These are phyloP conservation scores for Drechslera avenae DNA, from an alignment of 2,329 filamentous ascomycete genomes.

Conservation along the genomic window DNA sequence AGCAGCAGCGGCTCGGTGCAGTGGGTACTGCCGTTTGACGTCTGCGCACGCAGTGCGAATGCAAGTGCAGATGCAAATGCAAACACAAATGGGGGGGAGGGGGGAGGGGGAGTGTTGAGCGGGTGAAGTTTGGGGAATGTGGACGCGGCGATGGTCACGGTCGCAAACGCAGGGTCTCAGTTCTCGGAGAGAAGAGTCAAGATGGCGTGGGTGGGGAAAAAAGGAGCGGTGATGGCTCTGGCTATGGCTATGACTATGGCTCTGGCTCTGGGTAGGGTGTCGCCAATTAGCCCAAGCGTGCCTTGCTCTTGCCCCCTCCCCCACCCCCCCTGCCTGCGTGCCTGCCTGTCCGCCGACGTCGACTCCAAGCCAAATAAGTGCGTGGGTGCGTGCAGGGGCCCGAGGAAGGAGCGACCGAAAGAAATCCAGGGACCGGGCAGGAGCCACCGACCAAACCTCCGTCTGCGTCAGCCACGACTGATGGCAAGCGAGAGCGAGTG, in stretches of 20 bases:
- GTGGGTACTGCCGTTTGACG: constrained; percentile 12
- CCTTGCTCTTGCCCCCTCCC: too few species aligned
- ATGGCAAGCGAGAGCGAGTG: too few species aligned
- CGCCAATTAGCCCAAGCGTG: constrained; percentile 9
- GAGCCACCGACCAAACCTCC: neutral
- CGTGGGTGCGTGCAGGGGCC: constrained; percentile 10
- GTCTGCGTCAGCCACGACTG: constrained; percentile 2
- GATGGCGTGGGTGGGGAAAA: constrained; percentile 14
- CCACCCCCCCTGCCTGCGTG: constrained; percentile 5
- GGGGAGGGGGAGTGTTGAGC: neutral
- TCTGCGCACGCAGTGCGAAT: neutral
- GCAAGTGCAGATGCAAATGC: too few species aligned
- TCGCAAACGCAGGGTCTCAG: constrained; percentile 5
- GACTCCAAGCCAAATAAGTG: constrained; percentile 1
- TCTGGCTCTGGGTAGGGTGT: neutral
- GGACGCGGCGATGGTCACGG: neutral
- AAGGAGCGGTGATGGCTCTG: constrained; percentile 10
- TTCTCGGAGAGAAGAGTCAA: neutral
- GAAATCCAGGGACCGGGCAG: too few species aligned
- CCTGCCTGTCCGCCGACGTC: neutral
- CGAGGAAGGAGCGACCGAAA: constrained; percentile 10
- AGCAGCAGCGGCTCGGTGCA: constrained; percentile 13
- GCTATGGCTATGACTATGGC: neutral
- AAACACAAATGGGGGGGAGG: neutral
- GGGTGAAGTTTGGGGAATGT: neutral